Evolutionary conservation across 1,284 basidiomycete genomes (phyloP), one percentile per base, ranked within the genome.

Genomic region (Puccinia polysora): DNA sequence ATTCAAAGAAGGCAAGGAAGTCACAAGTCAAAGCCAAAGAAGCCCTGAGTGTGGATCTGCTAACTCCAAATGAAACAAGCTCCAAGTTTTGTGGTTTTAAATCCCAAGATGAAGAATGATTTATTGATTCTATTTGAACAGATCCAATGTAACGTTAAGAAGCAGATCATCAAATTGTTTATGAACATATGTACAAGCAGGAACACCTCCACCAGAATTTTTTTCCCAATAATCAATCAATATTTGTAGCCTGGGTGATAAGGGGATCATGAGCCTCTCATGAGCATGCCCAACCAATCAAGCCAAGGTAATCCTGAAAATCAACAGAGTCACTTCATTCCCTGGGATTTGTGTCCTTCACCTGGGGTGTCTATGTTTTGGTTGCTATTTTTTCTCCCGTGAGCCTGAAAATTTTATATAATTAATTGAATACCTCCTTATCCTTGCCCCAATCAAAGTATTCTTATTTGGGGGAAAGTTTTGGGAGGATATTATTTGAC

Each of bases 1-100:
- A 93, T 75, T 91, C 90, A 55, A 91, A 91, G 80, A 91, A 87
- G 77, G 86, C 86, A 0, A 86, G 96, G 23, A 99, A 98, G 80
- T 83, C 86, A n/a, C 88, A 87, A 0, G 86, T 92, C 43, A 98
- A 97, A 80, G 85, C 84, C 7, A 88, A 91, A 75, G 85, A 89
- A 73, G 87, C 89, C 75, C 81, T 82, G 43, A 74, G 79, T 76
- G 28, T 30, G 8, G 25, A 10, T 4, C 8, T 20, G 12, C 40
- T 8, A 1, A 4, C 15, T 20, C 32, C 34, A n/a, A n/a, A n/a
- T 4, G 28, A 23, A 5, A 55, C 7, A 23, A 7, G n/a, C 5
- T 6, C 8, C 7, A 6, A 25, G 52, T 18, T 55, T n/a, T n/a
- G 2, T 6, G 5, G n/a, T n/a, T n/a, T n/a, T n/a, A n/a, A n/a